phyloP scores from a whole-genome alignment of 495 filamentous ascomycete genomes.

The Penicillium cataractarum region DNA sequence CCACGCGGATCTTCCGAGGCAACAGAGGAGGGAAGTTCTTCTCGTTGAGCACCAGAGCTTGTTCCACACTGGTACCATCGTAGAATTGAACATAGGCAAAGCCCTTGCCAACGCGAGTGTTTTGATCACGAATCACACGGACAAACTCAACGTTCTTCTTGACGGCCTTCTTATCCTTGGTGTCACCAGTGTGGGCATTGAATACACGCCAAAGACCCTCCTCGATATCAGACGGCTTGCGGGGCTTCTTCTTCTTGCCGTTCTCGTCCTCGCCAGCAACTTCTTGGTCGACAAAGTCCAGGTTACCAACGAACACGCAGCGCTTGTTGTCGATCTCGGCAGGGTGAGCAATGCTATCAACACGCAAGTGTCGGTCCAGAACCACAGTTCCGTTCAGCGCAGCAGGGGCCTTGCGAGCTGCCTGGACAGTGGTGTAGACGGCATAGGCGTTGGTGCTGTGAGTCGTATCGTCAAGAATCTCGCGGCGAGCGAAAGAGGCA shows the following conservation, averaged over 20 bases:
- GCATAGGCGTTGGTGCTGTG: slow-evolving; percentile 94
- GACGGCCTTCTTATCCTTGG: slow-evolving; percentile 43
- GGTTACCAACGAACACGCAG: slow-evolving; percentile 96
- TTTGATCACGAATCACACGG: slow-evolving; percentile 85
- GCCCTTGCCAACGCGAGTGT: slow-evolving; percentile 92
- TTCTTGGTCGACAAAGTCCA: slow-evolving; percentile 92
- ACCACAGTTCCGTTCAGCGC: slow-evolving; percentile 82
- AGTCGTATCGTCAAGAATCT: slow-evolving; percentile 83
- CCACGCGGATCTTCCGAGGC: slow-evolving; percentile 84
- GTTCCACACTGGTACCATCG: slow-evolving; percentile 84
- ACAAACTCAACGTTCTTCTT: slow-evolving; percentile 89
- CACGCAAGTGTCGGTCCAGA: slow-evolving; percentile 85
- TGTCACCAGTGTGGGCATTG: slow-evolving; percentile 47
- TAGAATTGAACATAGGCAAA: slow-evolving; percentile 98
- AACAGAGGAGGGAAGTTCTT: slow-evolving; percentile 94
- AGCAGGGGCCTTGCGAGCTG: slow-evolving; percentile 74
- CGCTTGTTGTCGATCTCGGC: slow-evolving; percentile 77
- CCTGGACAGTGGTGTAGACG: slow-evolving; percentile 74
- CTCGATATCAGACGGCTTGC: slow-evolving; percentile 83
- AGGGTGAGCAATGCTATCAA: slow-evolving; percentile 89
- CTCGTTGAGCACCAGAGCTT: slow-evolving; percentile 79
- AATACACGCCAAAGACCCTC: slow-evolving; percentile 95
- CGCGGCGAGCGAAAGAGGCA: slow-evolving; percentile 81
- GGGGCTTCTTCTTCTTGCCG: slow-evolving; percentile 62
- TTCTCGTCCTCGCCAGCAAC: slow-evolving; percentile 59